A percentile compares a stretch with the other conserved stretches of the same genome.
phyloP scores from a whole-genome alignment of 75 land plant genomes.

The Cupressus sempervirens region DNA sequence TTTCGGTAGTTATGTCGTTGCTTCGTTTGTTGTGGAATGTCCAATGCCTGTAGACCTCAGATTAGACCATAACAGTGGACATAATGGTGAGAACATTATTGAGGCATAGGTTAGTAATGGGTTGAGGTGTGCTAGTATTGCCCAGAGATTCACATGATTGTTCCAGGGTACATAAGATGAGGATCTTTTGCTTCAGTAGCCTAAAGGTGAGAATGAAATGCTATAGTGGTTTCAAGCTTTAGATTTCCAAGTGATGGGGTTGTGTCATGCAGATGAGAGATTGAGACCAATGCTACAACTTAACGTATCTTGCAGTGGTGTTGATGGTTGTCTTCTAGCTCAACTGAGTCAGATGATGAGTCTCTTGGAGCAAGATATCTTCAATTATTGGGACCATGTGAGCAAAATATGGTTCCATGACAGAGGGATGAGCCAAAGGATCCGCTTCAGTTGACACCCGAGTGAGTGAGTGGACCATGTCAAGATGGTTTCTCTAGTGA shows the following conservation, averaged over 20 bases:
- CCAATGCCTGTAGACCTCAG: neutral
- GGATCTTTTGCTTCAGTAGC: conserved; percentile 15
- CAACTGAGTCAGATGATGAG: conserved; percentile 63
- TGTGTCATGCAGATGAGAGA: conserved; percentile 80
- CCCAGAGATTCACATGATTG: conserved; percentile 13
- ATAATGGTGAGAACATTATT: neutral
- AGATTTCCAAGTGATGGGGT: conserved; percentile 78
- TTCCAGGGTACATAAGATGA: conserved; percentile 16
- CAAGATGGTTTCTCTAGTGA: too few relatives aligned
- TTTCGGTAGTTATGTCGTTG: neutral
- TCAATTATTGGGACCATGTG: too few relatives aligned
- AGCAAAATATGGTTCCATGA: too few relatives aligned
- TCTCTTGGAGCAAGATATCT: neutral
- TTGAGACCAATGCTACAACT: conserved; percentile 68
- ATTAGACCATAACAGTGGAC: neutral
- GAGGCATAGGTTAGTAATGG: neutral
- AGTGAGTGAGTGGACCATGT: too few relatives aligned
- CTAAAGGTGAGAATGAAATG: conserved; percentile 14
- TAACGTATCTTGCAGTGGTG: conserved; percentile 47
- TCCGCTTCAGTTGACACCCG: too few relatives aligned
- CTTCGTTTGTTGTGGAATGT: conserved; percentile 1
- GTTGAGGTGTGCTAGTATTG: neutral
- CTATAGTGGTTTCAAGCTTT: conserved; percentile 71
- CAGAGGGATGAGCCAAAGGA: too few relatives aligned
- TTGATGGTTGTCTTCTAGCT: conserved; percentile 57